These are phyloP conservation scores for Inosperma sp. DNA, from an alignment of 768 basidiomycete species.

Conservation along the genomic window DNA sequence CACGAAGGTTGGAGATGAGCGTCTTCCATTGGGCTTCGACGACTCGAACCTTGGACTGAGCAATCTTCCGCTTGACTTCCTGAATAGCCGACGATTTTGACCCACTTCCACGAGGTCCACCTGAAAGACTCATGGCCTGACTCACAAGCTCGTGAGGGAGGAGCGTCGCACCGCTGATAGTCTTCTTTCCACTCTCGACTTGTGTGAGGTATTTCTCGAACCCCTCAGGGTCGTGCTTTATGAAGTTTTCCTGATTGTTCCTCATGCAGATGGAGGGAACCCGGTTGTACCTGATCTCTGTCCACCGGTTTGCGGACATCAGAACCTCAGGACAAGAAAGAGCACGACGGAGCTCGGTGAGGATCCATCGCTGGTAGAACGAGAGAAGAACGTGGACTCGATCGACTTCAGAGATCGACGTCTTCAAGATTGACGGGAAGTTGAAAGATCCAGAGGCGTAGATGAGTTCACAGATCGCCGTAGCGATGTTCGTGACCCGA, in stretches of 20 bases:
- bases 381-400: conserved; percentile 46
- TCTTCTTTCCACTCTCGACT: conserved; percentile 51
- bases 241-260: conserved; percentile 50
- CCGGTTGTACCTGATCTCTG: conserved; percentile 51
- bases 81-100: conserved; percentile 21
- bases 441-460: conserved; percentile 31
- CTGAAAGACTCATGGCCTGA: conserved; percentile 27
- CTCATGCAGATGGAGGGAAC: conserved; percentile 62
- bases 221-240: conserved; percentile 51
- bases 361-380: conserved; percentile 54
- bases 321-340: conserved; percentile 49
- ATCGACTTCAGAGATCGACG: conserved; percentile 23
- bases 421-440: conserved; percentile 32
- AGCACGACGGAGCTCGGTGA: conserved; percentile 50
- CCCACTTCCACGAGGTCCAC: neutral
- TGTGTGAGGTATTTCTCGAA: conserved; percentile 54
- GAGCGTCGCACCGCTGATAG: conserved; percentile 63
- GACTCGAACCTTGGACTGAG: conserved; percentile 38
- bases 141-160: conserved; percentile 58
- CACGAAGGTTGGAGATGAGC: conserved; percentile 48
- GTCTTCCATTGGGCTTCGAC: conserved; percentile 65
- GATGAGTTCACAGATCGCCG: conserved; percentile 56
- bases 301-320: conserved; percentile 60
- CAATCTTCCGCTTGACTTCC: conserved; percentile 28
- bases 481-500: conserved; percentile 56